phyloP scores from a whole-genome alignment of 139 green algal genomes.

The Medakamo hakoo region DNA sequence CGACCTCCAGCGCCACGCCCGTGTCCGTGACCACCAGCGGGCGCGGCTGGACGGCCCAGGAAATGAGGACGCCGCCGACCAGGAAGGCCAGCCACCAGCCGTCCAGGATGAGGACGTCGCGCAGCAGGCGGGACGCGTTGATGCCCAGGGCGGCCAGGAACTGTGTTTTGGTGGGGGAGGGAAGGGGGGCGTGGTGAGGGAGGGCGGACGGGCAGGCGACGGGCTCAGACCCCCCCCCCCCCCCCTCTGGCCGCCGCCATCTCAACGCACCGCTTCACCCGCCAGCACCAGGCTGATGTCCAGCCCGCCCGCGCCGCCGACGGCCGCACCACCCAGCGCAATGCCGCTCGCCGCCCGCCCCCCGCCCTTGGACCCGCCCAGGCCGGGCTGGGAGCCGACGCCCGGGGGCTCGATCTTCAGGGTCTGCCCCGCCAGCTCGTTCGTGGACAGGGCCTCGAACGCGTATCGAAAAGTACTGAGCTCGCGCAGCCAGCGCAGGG shows the following conservation, averaged over 20 bases:
- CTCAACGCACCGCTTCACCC: too few species aligned
- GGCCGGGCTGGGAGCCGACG: not conserved
- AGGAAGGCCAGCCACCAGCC: conserved; percentile 13
- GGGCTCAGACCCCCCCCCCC: too few species aligned
- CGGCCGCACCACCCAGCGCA: too few species aligned
- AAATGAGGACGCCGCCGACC: conserved; percentile 5
- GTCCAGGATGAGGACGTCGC: conserved; percentile 23
- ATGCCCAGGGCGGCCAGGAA: conserved; percentile 32
- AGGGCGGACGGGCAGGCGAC: too few species aligned
- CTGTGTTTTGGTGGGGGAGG: conserved; percentile 7
- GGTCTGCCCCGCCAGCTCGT: conserved; percentile 36
- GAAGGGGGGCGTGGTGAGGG: too few species aligned
- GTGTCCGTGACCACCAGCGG: not conserved
- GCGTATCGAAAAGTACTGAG: conserved; percentile 32
- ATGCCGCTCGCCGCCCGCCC: too few species aligned
- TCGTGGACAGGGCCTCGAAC: conserved; percentile 33
- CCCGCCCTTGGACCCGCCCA: not conserved
- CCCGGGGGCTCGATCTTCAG: conserved; percentile 22
- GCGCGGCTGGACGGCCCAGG: conserved; percentile 11
- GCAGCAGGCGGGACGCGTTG: conserved; percentile 6
- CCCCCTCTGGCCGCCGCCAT: too few species aligned
- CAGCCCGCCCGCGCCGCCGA: not conserved
- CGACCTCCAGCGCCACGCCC: too few species aligned
- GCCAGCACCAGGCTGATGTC: conserved; percentile 6
- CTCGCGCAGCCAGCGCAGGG: conserved; percentile 50